phyloP scores from a whole-genome alignment of 371 early-diverging fungal genomes.

The Coemansia sp. region DNA sequence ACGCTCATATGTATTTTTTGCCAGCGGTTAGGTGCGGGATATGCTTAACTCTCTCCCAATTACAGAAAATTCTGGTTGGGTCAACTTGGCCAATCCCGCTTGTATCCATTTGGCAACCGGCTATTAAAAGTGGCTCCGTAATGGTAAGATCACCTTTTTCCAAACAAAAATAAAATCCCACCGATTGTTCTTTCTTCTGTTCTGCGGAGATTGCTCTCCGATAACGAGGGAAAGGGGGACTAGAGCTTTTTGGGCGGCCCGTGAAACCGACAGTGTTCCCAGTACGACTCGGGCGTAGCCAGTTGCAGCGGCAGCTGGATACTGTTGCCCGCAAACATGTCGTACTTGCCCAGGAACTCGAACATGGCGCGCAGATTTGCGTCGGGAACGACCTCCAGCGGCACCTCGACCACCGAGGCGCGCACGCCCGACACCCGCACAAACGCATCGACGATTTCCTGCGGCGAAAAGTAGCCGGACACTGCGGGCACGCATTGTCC shows the following conservation, averaged over 20 bases:
- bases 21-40: too few species aligned
- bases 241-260: constrained; percentile 15
- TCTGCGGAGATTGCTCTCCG: too few species aligned
- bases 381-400: constrained; percentile 4
- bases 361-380: constrained; percentile 13
- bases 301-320: not conserved
- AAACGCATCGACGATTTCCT: constrained; percentile 26
- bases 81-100: too few species aligned
- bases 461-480: constrained; percentile 28
- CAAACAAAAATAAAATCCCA: too few species aligned
- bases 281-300: constrained; percentile 17
- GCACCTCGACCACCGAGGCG: constrained; percentile 5
- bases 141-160: too few species aligned
- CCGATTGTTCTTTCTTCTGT: too few species aligned
- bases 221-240: not conserved
- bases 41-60: too few species aligned
- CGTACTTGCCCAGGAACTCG: constrained; percentile 13
- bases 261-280: constrained; percentile 15
- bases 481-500: constrained; percentile 14
- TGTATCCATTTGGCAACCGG: too few species aligned
- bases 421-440: constrained; percentile 14
- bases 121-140: too few species aligned
- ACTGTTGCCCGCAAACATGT: constrained; percentile 3
- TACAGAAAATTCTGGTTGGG: too few species aligned
- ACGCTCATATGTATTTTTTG: too few species aligned